Evolutionary conservation across 106 monocot genomes (phyloP), one percentile per base, ranked within the genome.

Genomic region (Chionographis japonica): DNA sequence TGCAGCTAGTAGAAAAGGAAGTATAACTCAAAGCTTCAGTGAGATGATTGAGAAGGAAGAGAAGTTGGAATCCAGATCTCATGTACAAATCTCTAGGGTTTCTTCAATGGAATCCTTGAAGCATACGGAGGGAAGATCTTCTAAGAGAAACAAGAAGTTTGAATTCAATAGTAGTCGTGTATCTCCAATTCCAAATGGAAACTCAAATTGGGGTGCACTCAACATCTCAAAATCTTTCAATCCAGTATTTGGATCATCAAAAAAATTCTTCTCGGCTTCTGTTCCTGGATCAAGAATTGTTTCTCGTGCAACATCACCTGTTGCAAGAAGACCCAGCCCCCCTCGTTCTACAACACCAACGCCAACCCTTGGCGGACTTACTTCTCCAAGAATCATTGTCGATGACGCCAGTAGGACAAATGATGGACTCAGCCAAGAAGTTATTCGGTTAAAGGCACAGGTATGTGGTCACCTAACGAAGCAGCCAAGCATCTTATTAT

Each of bases 221-320:
- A 87, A 81, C 39, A 82, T 90, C 17, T 83, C 92, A 58, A 95
- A 85, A 75, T 86, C 95, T 39, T 86, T 91, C 57, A 91, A 95
- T 74, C 95, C 95, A 56, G 91, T 91, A 52, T 95, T 92, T 80
- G 92, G 91, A 35, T 73, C 95, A 59, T 92, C 95, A 36, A 95
- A 80, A 54, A 95, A 95, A 65, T 89, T 92, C 58, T 92, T 95
- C 59, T 95, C 95, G 6, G 91, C 89, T 37, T 92, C 95, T 70
- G 95, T 95, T 74, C 95, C 95, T 77, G n/a, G n/a, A n/a, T n/a
- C n/a, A n/a, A 92, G 91, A 74, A 92, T 92, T 62, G 95, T 84
- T 66, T 95, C 95, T 50, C 86, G 91, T 79, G 92, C 95, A 61
- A 89, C 95, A 55, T 92, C 91, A 58, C 95, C 92, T 18, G 71